Evolutionary conservation across 805 yeast genomes (phyloP), one percentile per base, ranked within the genome.

Genomic region (Brettanomyces anomalus): DNA sequence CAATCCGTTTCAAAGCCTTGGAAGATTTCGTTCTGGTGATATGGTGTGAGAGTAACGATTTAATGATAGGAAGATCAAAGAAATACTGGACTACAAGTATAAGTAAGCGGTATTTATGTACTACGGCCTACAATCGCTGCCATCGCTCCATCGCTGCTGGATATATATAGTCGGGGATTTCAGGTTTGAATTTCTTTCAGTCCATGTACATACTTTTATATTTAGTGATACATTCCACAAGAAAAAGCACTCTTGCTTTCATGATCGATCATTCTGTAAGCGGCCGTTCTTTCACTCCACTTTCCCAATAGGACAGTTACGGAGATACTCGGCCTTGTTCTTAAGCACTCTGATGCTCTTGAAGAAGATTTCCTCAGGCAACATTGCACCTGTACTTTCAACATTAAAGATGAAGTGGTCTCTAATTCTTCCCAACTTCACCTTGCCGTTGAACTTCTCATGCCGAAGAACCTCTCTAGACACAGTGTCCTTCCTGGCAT

Each of bases 391-490:
- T 3, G 95, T 81, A 44, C 90, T 80, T 66, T 93, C 98, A 38
- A 93, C 88, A 55, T 88, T 86, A 70, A 87, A 93, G 41, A 93
- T 85, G 62, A 93, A 93, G 56, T 93, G 96, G 61, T 85, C 93
- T 63, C 96, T 81, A 52, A 74, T 74, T 65, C 98, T 79, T 36
- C 97, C 98, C 43, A 93, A 72, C 63, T 83, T 84, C 44, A 93
- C 97, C 55, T 85, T 85, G 34, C 84, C 94, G 38, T 80, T 71
- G 55, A 93, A 93, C 61, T 93, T 96, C 41, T 79, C 84, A 63
- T 93, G 96, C 64, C 98, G 79, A 53, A 93, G 72, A 11, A 89
- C 97, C 65, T 93, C 98, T 65, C 98, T 78, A 5, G 96, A 86
- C 34, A 93, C 98, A 1, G 98, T 93, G 64, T 93, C 98, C 58